Evolutionary conservation across 805 yeast genomes (phyloP).

Genomic region (Starmerella asiatica): DNA sequence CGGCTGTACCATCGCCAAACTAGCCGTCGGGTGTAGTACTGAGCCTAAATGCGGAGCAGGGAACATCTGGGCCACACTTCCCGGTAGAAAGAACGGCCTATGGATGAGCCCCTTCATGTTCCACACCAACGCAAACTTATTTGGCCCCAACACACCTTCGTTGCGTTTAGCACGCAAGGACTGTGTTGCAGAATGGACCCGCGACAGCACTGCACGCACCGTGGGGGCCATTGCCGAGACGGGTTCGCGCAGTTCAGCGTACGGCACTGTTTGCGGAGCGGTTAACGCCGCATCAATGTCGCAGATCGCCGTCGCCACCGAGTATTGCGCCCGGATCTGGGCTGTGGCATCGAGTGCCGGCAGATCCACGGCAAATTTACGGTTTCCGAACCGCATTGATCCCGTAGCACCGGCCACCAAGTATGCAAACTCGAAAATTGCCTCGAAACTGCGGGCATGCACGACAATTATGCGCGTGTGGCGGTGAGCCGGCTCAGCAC

Average conservation of each 20-base stretch:
- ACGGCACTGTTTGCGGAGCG: conserved; percentile 2
- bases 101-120: neutral
- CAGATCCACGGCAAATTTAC: neutral
- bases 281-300: neutral
- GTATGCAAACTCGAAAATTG: conserved; percentile 11
- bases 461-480: conserved; percentile 7
- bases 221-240: too few species aligned
- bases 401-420: conserved; percentile 8
- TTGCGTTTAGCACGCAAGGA: too few species aligned
- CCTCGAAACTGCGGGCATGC: conserved; percentile 10
- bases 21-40: conserved; percentile 4
- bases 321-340: neutral
- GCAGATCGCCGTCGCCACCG: neutral
- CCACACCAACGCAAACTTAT: conserved; percentile 16
- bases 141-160: too few species aligned
- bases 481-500: neutral
- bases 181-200: too few species aligned
- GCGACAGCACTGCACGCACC: too few species aligned
- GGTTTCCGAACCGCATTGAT: neutral
- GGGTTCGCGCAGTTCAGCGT: conserved; percentile 10
- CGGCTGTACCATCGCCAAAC: conserved; percentile 6
- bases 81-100: conserved; percentile 14
- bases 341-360: conserved; percentile 7
- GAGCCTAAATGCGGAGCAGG: conserved; percentile 9
- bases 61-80: conserved; percentile 1